phyloP scores from a whole-genome alignment of 2,329 filamentous ascomycete species.

The Talaromyces sp. region DNA sequence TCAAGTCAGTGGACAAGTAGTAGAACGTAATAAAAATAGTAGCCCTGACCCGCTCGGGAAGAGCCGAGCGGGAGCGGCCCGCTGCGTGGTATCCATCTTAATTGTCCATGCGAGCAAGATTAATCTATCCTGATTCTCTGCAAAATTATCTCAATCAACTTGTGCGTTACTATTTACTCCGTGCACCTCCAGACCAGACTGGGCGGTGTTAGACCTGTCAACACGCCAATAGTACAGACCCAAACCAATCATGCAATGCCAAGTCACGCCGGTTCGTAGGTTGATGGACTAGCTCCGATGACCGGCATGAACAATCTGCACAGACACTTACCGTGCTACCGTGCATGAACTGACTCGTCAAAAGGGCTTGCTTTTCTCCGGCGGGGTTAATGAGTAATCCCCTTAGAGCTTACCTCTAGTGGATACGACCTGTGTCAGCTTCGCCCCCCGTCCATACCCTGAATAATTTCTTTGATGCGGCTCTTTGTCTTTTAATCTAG shows the following conservation, averaged over 20 bases:
- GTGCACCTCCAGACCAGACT: background rate
- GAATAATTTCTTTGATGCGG: background rate
- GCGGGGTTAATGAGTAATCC: background rate
- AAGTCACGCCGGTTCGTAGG: background rate
- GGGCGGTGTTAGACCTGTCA: background rate
- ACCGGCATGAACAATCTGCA: no score
- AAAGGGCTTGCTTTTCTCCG: background rate
- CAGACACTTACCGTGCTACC: no score
- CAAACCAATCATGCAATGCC: background rate
- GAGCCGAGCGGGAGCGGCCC: no score
- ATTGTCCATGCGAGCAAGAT: no score
- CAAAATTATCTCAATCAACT: background rate
- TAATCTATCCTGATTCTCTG: background rate
- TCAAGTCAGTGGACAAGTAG: background rate
- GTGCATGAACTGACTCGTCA: no score
- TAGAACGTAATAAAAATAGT: no score
- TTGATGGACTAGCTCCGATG: no score
- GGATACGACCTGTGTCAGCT: background rate
- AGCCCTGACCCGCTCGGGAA: no score
- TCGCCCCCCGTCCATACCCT: background rate
- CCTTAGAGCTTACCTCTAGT: background rate
- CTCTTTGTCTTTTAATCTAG: background rate
- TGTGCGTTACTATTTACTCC: no score
- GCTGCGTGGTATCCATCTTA: no score
- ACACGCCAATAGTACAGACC: background rate